Evolutionary conservation across 805 yeast genomes (phyloP).

Genomic region (Saccharomycopsis selenospora): DNA sequence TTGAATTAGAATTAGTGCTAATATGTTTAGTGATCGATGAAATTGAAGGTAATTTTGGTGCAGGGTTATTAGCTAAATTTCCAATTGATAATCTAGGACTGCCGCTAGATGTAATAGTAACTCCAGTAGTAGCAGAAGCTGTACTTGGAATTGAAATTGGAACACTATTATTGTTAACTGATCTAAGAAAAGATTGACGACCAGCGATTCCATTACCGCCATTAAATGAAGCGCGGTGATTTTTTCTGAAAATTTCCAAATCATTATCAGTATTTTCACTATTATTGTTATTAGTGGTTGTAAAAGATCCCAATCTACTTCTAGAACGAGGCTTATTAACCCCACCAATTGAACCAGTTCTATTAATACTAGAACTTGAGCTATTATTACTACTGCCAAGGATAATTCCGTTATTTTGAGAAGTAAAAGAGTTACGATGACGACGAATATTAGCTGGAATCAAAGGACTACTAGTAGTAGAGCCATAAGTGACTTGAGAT

Average conservation of each 20-base stretch:
- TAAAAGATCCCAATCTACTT: constrained; percentile 20
- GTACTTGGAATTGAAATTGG: no score
- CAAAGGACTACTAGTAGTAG: constrained; percentile 1
- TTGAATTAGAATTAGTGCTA: constrained; percentile 4
- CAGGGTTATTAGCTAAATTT: background rate
- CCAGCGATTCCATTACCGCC: constrained; percentile 1
- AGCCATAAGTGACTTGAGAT: constrained; percentile 11
- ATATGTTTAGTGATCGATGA: background rate
- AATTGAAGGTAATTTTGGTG: background rate
- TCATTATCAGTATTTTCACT: background rate
- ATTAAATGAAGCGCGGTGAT: background rate
- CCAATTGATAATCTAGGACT: background rate
- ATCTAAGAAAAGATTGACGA: background rate
- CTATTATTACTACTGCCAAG: background rate
- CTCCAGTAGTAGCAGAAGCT: no score
- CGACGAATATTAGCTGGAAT: constrained; percentile 8
- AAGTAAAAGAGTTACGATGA: constrained; percentile 14
- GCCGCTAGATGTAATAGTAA: no score
- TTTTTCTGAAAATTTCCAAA: background rate
- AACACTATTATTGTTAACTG: background rate
- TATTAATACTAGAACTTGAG: no score
- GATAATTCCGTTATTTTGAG: background rate
- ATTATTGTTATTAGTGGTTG: background rate
- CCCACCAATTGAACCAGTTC: no score
- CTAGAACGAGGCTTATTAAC: constrained; percentile 9